Percentiles rank a stretch among this genome's conserved stretches.
Evolutionary conservation across 1,284 basidiomycete species (phyloP).

Genomic region (Schizophyllum commune): DNA sequence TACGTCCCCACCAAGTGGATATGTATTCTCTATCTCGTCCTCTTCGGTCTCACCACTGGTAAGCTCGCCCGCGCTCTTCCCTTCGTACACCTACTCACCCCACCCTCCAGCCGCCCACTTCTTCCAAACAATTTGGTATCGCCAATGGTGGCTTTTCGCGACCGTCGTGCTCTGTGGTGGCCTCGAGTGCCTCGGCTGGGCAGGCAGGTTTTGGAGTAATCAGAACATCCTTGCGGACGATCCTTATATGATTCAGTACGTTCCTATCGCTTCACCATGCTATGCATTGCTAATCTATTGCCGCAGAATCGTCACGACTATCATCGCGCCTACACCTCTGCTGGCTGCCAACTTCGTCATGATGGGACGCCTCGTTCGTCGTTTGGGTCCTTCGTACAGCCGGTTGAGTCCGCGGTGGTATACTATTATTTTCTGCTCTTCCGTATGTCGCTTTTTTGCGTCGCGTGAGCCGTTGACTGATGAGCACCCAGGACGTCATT

Average conservation of each 20-base stretch:
- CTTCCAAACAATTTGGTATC: constrained; percentile 31
- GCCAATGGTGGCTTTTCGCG: constrained; percentile 45
- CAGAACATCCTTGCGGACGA: constrained; percentile 13
- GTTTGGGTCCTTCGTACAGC: constrained; percentile 40
- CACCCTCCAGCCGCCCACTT: constrained; percentile 32
- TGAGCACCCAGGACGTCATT: constrained; percentile 34
- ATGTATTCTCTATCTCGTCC: constrained; percentile 28
- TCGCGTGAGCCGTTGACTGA: background rate
- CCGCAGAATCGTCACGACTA: constrained; percentile 33
- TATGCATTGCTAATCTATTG: background rate
- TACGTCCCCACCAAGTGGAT: constrained; percentile 33
- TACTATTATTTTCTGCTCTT: constrained; percentile 39
- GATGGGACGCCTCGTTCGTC: constrained; percentile 35
- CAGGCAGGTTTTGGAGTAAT: constrained; percentile 29
- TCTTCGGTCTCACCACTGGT: constrained; percentile 35
- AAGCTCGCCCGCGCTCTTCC: constrained; percentile 6
- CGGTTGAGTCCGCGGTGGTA: constrained; percentile 36
- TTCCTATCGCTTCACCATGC: constrained; percentile 8
- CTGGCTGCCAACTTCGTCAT: constrained; percentile 50
- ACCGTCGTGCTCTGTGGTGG: constrained; percentile 43
- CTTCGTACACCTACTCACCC: background rate
- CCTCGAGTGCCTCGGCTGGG: constrained; percentile 46
- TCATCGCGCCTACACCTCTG: constrained; percentile 46
- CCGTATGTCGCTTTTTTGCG: constrained; percentile 22
- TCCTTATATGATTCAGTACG: constrained; percentile 39